These are phyloP conservation scores for Trametes cubensis DNA, from an alignment of 768 basidiomycete species.

Conservation along the genomic window DNA sequence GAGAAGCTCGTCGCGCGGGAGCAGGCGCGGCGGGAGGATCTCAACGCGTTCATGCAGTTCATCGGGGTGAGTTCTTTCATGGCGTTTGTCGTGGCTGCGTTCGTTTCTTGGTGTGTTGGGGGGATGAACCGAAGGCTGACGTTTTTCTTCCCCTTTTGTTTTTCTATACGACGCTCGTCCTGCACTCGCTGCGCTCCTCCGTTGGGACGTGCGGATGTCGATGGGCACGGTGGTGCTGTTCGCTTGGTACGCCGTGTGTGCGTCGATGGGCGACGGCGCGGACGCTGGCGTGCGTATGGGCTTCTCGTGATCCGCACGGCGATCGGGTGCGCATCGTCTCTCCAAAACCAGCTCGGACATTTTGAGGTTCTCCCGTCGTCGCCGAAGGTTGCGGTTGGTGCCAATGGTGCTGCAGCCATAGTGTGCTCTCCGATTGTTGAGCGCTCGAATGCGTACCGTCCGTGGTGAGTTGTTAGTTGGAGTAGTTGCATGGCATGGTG, in stretches of 20 bases:
- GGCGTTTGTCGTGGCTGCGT: no score
- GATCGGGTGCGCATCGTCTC: not conserved
- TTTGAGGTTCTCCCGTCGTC: not conserved
- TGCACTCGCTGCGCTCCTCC: not conserved
- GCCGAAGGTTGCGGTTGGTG: not conserved
- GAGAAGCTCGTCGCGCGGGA: constrained; percentile 3
- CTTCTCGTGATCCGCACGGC: not conserved
- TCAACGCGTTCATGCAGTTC: constrained; percentile 25
- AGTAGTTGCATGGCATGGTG: not conserved
- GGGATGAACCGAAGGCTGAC: not conserved
- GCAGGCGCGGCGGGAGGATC: constrained; percentile 5
- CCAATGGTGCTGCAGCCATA: not conserved
- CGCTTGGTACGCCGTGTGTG: not conserved
- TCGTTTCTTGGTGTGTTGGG: not conserved
- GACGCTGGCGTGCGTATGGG: constrained; percentile 10
- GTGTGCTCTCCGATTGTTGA: constrained; percentile 6
- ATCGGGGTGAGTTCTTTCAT: constrained; percentile 24
- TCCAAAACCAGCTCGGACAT: not conserved
- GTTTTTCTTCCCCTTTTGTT: not conserved
- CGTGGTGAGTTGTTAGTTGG: not conserved
- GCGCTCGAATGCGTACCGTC: constrained; percentile 2
- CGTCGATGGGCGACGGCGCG: constrained; percentile 8
- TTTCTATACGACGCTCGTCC: not conserved
- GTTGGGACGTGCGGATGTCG: constrained; percentile 9
- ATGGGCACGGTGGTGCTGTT: constrained; percentile 5